phyloP scores from a whole-genome alignment of 2,329 filamentous ascomycete genomes.

The Ophiocordyceps camponoti-leonardi region DNA sequence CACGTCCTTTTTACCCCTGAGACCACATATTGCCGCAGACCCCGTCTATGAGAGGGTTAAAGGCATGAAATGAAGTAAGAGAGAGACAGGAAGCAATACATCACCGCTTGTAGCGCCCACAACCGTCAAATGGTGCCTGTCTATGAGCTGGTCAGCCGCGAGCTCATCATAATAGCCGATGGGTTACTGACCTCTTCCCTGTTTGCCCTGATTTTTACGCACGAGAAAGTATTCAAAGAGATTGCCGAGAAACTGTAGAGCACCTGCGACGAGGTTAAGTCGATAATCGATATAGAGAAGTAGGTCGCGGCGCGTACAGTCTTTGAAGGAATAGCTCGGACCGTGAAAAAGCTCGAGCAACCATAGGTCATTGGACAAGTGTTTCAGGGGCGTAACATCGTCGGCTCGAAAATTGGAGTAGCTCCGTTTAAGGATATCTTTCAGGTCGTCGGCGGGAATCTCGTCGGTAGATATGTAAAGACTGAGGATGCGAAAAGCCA shows the following conservation, averaged over 20 bases:
- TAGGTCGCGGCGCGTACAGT: slow-evolving; percentile 18
- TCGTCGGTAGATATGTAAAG: slow-evolving; percentile 75
- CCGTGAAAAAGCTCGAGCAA: slow-evolving; percentile 93
- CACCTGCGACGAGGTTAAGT: slow-evolving; percentile 30
- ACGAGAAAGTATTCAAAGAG: slow-evolving; percentile 80
- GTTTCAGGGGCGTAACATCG: slow-evolving; percentile 62
- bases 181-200: slow-evolving; percentile 28
- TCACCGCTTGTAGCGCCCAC: slow-evolving; percentile 77
- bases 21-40: slow-evolving; percentile 87
- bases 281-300: too few species aligned
- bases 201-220: slow-evolving; percentile 53
- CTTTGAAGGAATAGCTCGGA: slow-evolving; percentile 90
- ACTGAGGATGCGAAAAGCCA: slow-evolving; percentile 71
- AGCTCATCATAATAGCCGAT: too few species aligned
- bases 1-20: slow-evolving; percentile 91
- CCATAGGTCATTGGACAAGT: slow-evolving; percentile 61
- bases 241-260: slow-evolving; percentile 89
- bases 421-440: slow-evolving; percentile 64
- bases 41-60: slow-evolving; percentile 36
- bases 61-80: background rate
- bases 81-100: background rate
- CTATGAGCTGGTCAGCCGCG: background rate
- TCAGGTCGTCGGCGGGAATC: slow-evolving; percentile 66
- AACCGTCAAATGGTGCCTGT: slow-evolving; percentile 46
- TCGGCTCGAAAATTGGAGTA: slow-evolving; percentile 77